phyloP scores from a whole-genome alignment of 345 rosid species.

The Kandelia obovata region DNA sequence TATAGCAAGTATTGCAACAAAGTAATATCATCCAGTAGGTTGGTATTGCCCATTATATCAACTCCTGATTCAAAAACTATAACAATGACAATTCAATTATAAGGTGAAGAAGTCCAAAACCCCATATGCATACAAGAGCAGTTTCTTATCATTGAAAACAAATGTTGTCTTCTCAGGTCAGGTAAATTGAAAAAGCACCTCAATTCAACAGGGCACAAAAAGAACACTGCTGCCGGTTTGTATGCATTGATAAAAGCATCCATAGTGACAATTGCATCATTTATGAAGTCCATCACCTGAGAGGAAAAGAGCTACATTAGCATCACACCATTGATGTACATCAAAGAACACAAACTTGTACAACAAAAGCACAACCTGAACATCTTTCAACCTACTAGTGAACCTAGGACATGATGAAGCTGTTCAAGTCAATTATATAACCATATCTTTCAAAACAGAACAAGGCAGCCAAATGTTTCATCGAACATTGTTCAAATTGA shows the following conservation, averaged over 20 bases:
- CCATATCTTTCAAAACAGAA: neutral
- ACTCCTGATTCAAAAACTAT: neutral
- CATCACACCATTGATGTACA: neutral
- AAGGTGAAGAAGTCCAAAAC: neutral
- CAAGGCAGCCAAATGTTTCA: neutral
- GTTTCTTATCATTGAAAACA: neutral
- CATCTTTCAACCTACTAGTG: neutral
- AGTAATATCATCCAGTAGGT: neutral
- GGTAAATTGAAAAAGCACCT: constrained; percentile 45
- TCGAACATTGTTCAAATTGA: neutral
- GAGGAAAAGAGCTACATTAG: constrained; percentile 3
- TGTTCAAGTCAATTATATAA: neutral
- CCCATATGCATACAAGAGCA: neutral
- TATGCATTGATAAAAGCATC: constrained; percentile 70
- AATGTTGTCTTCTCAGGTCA: neutral
- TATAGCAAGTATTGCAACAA: neutral
- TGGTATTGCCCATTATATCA: neutral
- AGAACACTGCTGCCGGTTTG: constrained; percentile 62
- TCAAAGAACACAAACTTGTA: neutral
- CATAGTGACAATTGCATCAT: constrained; percentile 89
- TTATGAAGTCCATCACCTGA: constrained; percentile 96
- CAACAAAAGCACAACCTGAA: neutral
- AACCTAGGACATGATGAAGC: neutral
- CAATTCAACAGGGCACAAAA: constrained; percentile 64
- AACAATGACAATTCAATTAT: neutral